These are phyloP conservation scores for Straminergon stramineum DNA, from an alignment of 225 moss, liverwort and hornwort species.

Conservation along the genomic window DNA sequence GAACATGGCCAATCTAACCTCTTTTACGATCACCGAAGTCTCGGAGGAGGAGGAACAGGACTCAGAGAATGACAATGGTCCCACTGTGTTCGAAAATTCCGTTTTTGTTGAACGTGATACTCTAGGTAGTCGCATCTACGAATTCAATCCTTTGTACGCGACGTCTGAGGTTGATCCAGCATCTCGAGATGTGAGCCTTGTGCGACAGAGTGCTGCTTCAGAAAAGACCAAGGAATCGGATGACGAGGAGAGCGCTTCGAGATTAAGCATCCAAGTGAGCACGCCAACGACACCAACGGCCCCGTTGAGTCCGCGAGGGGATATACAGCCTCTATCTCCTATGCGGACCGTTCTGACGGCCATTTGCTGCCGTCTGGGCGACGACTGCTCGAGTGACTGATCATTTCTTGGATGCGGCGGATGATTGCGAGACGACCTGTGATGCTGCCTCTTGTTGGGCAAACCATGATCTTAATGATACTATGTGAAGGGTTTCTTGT, in stretches of 20 bases:
- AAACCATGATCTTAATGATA: neutral
- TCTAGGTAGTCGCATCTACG: conserved; percentile 31
- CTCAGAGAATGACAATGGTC: conserved; percentile 12
- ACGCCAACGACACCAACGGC: neutral
- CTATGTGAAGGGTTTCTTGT: neutral
- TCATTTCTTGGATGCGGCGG: neutral
- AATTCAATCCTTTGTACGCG: conserved; percentile 39
- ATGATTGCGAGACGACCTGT: neutral
- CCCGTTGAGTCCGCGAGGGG: neutral
- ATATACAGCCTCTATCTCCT: conserved; percentile 8
- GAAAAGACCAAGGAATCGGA: neutral
- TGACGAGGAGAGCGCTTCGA: neutral
- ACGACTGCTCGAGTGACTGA: conserved; percentile 25
- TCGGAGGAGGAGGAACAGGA: conserved; percentile 35
- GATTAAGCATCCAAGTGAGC: neutral
- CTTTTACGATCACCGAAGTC: conserved; percentile 38
- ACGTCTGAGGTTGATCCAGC: conserved; percentile 16
- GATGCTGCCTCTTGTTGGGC: neutral
- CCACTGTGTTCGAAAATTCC: conserved; percentile 31
- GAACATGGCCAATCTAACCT: neutral
- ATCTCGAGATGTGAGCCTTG: conserved; percentile 2
- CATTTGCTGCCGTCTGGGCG: conserved; percentile 28
- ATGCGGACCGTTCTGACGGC: conserved; percentile 27
- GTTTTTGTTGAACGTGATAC: conserved; percentile 38
- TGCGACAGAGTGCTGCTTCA: neutral